Percentiles rank a stretch among this genome's conserved stretches.
These are phyloP conservation scores for Cichorium intybus DNA, from an alignment of 140 eudicot species.

Conservation along the genomic window DNA sequence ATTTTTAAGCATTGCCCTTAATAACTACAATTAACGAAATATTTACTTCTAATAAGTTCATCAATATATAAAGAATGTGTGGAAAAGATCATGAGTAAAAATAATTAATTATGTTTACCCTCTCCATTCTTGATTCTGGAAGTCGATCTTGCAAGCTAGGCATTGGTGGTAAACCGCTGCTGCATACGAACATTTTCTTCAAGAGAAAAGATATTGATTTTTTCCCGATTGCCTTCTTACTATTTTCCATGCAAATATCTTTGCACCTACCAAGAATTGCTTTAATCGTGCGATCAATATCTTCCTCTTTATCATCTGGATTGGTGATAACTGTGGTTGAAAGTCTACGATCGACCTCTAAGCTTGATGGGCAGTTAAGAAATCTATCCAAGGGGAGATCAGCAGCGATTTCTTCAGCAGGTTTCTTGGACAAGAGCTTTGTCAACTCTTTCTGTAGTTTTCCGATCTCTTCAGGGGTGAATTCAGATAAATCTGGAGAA, in stretches of 20 bases:
- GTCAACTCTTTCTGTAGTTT: slow-evolving; percentile 71
- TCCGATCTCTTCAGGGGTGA: slow-evolving; percentile 91
- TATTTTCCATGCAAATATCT: slow-evolving; percentile 68
- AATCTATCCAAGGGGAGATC: slow-evolving; percentile 92
- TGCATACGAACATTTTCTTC: slow-evolving; percentile 85
- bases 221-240: slow-evolving; percentile 61
- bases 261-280: slow-evolving; percentile 85
- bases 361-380: slow-evolving; percentile 96
- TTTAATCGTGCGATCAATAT: slow-evolving; percentile 77
- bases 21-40: slow-evolving; percentile 38
- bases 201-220: slow-evolving; percentile 72
- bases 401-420: slow-evolving; percentile 31
- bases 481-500: slow-evolving; percentile 77
- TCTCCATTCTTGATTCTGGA: slow-evolving; percentile 95
- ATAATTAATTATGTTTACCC: slow-evolving; percentile 39
- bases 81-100: neutral
- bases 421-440: slow-evolving; percentile 65
- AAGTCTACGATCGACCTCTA: slow-evolving; percentile 80
- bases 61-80: neutral
- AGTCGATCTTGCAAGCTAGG: slow-evolving; percentile 72
- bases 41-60: neutral
- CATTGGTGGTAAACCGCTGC: slow-evolving; percentile 63
- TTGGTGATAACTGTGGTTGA: slow-evolving; percentile 51
- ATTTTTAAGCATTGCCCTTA: slow-evolving; percentile 84
- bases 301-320: slow-evolving; percentile 69